Evolutionary conservation across 768 basidiomycete species (phyloP), one percentile per base, ranked within the genome.

Genomic region (Tricholoma furcatifolium): DNA sequence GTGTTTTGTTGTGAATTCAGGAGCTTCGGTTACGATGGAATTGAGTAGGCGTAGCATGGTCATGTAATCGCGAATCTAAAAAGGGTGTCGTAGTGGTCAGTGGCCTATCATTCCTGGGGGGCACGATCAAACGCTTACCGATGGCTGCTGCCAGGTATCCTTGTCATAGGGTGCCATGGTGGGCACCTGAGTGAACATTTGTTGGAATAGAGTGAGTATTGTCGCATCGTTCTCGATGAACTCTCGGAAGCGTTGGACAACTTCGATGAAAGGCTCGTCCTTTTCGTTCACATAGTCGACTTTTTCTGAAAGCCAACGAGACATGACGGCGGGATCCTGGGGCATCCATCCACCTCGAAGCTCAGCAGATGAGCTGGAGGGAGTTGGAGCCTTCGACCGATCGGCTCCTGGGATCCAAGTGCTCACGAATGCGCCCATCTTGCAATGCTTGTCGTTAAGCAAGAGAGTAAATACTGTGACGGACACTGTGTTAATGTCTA

Each of bases 21-120:
- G 79, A 0, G 79, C 72, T 23, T 70, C 67, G 17, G 58, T 58
- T 42, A 81, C 55, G 61, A 80, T 65, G 43, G 67, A 60, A 59
- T 81, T 71, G 62, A 82, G 65, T 11, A 75, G 60, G 11, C 43
- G 44, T 15, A 78, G 63, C 65, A 80, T 67, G 38, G 68, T 65
- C 51, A 66, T 62, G 56, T 76, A 78, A 58, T 78, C 70, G 11
- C 65, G 60, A 21, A 81, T 68, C 67, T 74, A 35, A 23, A 6
- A 27, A 27, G 7, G 27, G 3, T 7, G 27, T 8, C 27, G 7
- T 39, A 24, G 10, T n/a, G n/a, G 24, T 20, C 2, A 17, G 11
- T 8, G 9, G 21, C 24, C 43, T 27, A 30, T 34, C 18, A 39
- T 43, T 41, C 15, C 14, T 30, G 3, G 4, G 15, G 3, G 4